A percentile compares a stretch with the other conserved stretches of the same genome.
phyloP scores from a whole-genome alignment of 345 rosid species.

The Triadica sebifera region DNA sequence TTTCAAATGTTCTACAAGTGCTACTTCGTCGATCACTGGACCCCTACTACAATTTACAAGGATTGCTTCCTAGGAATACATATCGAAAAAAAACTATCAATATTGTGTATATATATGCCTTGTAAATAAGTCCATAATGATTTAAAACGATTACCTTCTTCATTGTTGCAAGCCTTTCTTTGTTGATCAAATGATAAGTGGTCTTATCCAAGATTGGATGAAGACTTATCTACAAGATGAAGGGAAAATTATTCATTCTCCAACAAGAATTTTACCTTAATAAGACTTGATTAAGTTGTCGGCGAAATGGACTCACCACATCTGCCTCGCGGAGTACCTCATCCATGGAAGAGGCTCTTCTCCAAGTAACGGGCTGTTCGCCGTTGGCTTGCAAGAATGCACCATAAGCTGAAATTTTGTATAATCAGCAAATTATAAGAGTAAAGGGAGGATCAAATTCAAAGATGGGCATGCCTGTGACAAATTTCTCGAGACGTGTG shows the following conservation, averaged over 20 bases:
- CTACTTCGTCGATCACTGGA: slow-evolving; percentile 88
- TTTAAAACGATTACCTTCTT: slow-evolving; percentile 56
- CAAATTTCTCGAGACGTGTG: slow-evolving; percentile 91
- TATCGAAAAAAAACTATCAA: not conserved
- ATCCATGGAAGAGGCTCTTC: slow-evolving; percentile 81
- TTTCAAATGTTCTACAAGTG: slow-evolving; percentile 81
- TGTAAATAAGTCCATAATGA: not conserved
- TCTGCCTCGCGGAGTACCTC: slow-evolving; percentile 91
- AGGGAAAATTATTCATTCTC: not conserved
- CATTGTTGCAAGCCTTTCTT: slow-evolving; percentile 86
- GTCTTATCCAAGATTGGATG: slow-evolving; percentile 93
- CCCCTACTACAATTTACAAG: slow-evolving; percentile 96
- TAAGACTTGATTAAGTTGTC: slow-evolving; percentile 4
- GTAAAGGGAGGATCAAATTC: not conserved
- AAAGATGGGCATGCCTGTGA: slow-evolving; percentile 52
- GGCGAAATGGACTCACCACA: slow-evolving; percentile 47
- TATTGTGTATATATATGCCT: too few relatives aligned
- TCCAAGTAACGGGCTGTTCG: slow-evolving; percentile 85
- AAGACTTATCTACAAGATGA: slow-evolving; percentile 77
- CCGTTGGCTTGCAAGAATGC: slow-evolving; percentile 79
- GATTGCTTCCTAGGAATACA: slow-evolving; percentile 70
- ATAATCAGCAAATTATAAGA: slow-evolving; percentile 7
- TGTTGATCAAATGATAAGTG: slow-evolving; percentile 90
- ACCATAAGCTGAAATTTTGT: slow-evolving; percentile 60
- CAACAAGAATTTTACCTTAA: slow-evolving; percentile 1